These are phyloP conservation scores for Eimeria necatrix DNA, from an alignment of 169 alveolate species.

Conservation along the genomic window DNA sequence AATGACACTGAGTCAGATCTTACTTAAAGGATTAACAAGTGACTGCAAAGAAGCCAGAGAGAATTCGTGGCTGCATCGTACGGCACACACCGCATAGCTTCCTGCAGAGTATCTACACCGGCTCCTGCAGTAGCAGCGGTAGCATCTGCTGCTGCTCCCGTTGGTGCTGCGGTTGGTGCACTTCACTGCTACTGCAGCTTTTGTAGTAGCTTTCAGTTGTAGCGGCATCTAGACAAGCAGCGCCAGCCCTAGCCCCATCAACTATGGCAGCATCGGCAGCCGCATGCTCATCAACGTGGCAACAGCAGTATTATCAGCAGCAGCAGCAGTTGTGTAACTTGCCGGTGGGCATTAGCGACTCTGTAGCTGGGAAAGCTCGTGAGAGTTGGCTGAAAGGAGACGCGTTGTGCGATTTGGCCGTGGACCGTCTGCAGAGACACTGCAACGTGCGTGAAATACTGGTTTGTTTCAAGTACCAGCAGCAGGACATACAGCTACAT, in stretches of 20 bases:
- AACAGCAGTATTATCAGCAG: background rate
- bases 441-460: background rate
- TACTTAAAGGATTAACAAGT: background rate
- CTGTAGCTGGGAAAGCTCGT: slow-evolving; percentile 3
- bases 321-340: background rate
- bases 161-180: background rate
- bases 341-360: background rate
- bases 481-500: background rate
- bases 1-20: background rate
- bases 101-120: background rate
- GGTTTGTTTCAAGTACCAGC: background rate
- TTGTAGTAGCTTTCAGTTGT: no score
- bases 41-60: background rate
- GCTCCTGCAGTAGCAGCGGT: background rate
- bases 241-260: no score
- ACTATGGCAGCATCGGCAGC: no score
- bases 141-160: slow-evolving; percentile 9
- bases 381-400: slow-evolving; percentile 9
- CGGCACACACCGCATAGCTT: background rate
- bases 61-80: background rate
- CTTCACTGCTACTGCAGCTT: no score
- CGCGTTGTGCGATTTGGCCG: slow-evolving; percentile 1
- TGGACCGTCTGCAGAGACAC: slow-evolving; percentile 22
- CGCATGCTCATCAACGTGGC: no score
- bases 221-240: no score